A percentile compares a stretch with the other conserved stretches of the same genome.
Conservation (phyloP, 805 yeast species). For the Grigorovia transvaalensis region DNA sequence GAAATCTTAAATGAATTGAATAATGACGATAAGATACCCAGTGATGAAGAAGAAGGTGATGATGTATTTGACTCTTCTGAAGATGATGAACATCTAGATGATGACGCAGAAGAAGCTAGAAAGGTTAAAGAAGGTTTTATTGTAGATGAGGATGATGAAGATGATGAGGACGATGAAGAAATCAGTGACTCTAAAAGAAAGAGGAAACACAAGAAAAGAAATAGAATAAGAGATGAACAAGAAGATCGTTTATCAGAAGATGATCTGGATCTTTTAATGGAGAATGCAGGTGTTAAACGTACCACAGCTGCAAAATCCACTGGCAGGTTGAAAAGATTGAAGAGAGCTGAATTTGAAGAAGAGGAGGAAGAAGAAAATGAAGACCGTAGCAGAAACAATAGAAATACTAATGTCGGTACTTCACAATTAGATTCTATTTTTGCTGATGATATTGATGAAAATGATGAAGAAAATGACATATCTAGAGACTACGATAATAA, state of each 20-base stretch:
- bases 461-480: conserved; percentile 3
- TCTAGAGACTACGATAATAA: conserved; percentile 13
- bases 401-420: conserved; percentile 8
- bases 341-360: conserved; percentile 51
- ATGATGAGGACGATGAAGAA: conserved; percentile 27
- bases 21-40: conserved; percentile 31
- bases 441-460: conserved; percentile 32
- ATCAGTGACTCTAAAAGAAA: conserved; percentile 22
- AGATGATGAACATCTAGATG: conserved; percentile 79
- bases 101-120: conserved; percentile 81
- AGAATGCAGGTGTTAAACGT: conserved; percentile 72
- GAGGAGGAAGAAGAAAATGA: conserved; percentile 24
- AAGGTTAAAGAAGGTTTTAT: conserved; percentile 85
- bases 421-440: conserved; percentile 33
- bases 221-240: conserved; percentile 35
- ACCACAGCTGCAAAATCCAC: conserved; percentile 27
- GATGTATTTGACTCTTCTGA: conserved; percentile 65
- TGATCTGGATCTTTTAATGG: conserved; percentile 84
- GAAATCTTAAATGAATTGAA: conserved; percentile 24
- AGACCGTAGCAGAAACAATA: conserved; percentile 6
- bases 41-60: conserved; percentile 37
- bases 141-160: conserved; percentile 84
- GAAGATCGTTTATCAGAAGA: conserved; percentile 82
- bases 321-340: conserved; percentile 62
- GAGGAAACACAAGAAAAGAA: conserved; percentile 31